Base-by-base conservation (phyloP, 1,284 basidiomycete genomes). In the Marasmius fiardii region DNA sequence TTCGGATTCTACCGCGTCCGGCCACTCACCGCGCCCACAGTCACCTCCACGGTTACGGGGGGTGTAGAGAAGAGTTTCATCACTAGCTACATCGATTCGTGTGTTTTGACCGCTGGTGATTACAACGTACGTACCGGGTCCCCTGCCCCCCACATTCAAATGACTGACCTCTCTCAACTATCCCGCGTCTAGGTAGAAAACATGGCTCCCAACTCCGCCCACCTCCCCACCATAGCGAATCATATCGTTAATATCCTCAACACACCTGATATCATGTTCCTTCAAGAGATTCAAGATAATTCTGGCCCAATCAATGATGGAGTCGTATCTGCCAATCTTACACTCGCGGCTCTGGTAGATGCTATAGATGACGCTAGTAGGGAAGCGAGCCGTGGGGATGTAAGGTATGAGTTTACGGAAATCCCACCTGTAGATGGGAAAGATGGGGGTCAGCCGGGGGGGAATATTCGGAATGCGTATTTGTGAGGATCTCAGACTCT, bases 261-360 rank as follows among this genome's bases (percentile, higher is more conserved):
- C 21, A 71, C 74, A 0, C 85, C 85, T 0, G 83, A 86, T 61
- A 74, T 87, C 56, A 66, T 87, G 58, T 85, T 85, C 65, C 59
- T 88, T 14, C 85, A 88, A 67, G 85, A 88, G 63, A 81, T 87
- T 20, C 82, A 86, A 62, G 84, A 86, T 64, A 80, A 86, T 66
- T 79, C 76, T 3, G 85, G 84, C 2, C 63, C 76, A 3, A 80
- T 69, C 0, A 67, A 86, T 64, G 77, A 86, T 64, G 85, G 84
- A 26, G 73, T 73, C 7, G 79, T 83, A 26, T 71, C 65, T 53
- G 83, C 81, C 3, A 81, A 83, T 64, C 63, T 79, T 53, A 86
- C 84, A 0, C 71, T 88, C 33, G 64, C 72, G 12, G 76, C 72
- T 8, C 68, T 87, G 20, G 73, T 77, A 11, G 71, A 73, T 18